Conservation (phyloP, 345 rosid species). For the Anacardium occidentale region DNA sequence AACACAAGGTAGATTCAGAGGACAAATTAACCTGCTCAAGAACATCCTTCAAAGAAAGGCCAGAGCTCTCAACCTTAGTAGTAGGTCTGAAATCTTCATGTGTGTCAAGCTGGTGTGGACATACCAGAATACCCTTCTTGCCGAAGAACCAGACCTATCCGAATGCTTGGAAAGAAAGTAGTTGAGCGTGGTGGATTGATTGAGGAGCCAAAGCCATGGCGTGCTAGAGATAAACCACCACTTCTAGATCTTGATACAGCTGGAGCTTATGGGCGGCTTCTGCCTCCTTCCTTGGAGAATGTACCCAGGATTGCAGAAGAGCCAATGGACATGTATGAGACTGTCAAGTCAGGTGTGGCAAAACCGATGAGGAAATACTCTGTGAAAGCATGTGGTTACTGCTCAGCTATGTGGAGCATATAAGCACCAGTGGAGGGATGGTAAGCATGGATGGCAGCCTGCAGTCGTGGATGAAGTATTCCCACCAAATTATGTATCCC, state of each 20-base stretch:
- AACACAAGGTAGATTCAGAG: slow-evolving; percentile 5
- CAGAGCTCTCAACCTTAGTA: slow-evolving; percentile 52
- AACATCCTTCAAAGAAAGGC: slow-evolving; percentile 55
- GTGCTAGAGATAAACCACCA: slow-evolving; percentile 41
- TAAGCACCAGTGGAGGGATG: slow-evolving; percentile 95
- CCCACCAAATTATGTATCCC: slow-evolving; percentile 81
- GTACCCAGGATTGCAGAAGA: slow-evolving; percentile 71
- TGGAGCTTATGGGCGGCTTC: slow-evolving; percentile 49
- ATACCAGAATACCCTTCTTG: slow-evolving; percentile 75
- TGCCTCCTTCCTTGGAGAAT: slow-evolving; percentile 51
- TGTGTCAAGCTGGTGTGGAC: slow-evolving; percentile 76
- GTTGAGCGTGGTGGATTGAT: slow-evolving; percentile 67
- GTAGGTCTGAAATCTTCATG: slow-evolving; percentile 82
- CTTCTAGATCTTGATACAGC: slow-evolving; percentile 68
- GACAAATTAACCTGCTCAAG: slow-evolving; percentile 66
- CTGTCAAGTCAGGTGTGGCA: slow-evolving; percentile 59
- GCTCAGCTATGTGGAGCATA: slow-evolving; percentile 82
- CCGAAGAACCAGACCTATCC: slow-evolving; percentile 64
- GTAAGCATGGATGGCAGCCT: slow-evolving; percentile 96
- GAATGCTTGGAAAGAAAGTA: slow-evolving; percentile 76
- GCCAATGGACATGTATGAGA: slow-evolving; percentile 68
- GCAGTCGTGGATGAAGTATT: slow-evolving; percentile 71
- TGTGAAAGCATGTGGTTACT: slow-evolving; percentile 93
- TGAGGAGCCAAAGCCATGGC: slow-evolving; percentile 55
- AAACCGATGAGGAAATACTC: slow-evolving; percentile 67